Evolutionary conservation across 2,329 filamentous ascomycete genomes (phyloP), one percentile per base, ranked within the genome.

Genomic region (Cercospora berteroae): DNA sequence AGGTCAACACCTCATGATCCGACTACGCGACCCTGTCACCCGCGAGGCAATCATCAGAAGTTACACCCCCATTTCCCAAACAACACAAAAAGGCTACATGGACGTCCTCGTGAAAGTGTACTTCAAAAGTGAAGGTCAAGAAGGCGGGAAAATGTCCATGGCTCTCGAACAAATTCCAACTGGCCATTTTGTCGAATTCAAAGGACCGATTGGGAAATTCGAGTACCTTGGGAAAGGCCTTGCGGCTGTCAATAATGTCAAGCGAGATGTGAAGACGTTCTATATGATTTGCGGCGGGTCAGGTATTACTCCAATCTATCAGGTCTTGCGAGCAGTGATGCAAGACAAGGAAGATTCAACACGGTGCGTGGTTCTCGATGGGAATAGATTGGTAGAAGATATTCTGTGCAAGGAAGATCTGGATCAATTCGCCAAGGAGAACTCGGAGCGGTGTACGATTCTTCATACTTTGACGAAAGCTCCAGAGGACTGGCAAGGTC

Each of bases 251-350:
- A 86, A 86, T 33, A 86, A 86, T 0, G 83, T 81, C 20, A 44
- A 82, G 66, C 82, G 89, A 9, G 79, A 73, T 0, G 86, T 96
- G 1, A 86, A 84, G 62, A 85, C 85, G 12, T 92, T 97, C 78
- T 83, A 91, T 76, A 96, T 97, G 93, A 88, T 97, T 33, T 95
- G 92, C 73, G 94, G 86, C 13, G 94, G 94, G 5, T 92, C 88
- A n/a, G 94, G 94, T 0, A 90, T 97, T 74, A 97, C 94, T n/a
- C 94, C 94, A 0, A 91, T 97, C 70, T 95, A 89, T 77, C 91
- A 95, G 75, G 91, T 96, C 3, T 82, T 96, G 62, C 84, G 91
- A 6, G 90, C 91, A 0, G 86, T 96, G 0, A 85, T 93, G 77
- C 83, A 85, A 56, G 87, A 94, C 69, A 72, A 77, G 1, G 77